Percentiles rank a stretch among this genome's conserved stretches.
phyloP scores from a whole-genome alignment of 129 eudicot genomes.

The Pittosporum tobira region DNA sequence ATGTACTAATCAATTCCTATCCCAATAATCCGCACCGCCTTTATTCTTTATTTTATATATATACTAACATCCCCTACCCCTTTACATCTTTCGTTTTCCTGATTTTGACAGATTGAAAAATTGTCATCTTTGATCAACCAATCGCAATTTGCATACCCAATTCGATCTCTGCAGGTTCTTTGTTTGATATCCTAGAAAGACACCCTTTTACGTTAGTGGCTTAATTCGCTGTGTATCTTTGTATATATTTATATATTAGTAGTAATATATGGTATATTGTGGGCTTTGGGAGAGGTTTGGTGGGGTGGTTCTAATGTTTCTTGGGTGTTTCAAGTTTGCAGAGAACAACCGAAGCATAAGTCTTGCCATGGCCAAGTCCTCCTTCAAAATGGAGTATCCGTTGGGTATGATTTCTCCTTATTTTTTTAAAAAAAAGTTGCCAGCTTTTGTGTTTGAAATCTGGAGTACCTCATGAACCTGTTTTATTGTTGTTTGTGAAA shows the following conservation, averaged over 20 bases:
- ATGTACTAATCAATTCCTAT: conserved; percentile 4
- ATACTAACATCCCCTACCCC: neutral
- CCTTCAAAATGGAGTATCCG: conserved; percentile 30
- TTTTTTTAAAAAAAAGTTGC: too few species aligned
- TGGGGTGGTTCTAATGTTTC: conserved; percentile 21
- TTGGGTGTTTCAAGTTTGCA: conserved; percentile 25
- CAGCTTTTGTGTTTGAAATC: neutral
- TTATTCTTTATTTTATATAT: neutral
- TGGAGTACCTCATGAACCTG: neutral
- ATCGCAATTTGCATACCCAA: neutral
- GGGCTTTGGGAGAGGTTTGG: neutral
- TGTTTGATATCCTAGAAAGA: conserved; percentile 12
- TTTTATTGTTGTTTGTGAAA: neutral
- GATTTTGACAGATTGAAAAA: conserved; percentile 8
- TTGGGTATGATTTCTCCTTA: conserved; percentile 17
- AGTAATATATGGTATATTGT: neutral
- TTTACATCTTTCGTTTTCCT: neutral
- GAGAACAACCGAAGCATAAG: conserved; percentile 15
- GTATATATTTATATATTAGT: neutral
- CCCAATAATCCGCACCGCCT: neutral
- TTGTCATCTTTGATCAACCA: neutral
- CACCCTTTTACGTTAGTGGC: conserved; percentile 12
- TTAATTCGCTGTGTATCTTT: neutral
- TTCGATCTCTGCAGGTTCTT: neutral
- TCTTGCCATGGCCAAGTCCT: conserved; percentile 28